Base-by-base conservation (phyloP, 1,284 basidiomycete genomes). In the Leccinum variabile region DNA sequence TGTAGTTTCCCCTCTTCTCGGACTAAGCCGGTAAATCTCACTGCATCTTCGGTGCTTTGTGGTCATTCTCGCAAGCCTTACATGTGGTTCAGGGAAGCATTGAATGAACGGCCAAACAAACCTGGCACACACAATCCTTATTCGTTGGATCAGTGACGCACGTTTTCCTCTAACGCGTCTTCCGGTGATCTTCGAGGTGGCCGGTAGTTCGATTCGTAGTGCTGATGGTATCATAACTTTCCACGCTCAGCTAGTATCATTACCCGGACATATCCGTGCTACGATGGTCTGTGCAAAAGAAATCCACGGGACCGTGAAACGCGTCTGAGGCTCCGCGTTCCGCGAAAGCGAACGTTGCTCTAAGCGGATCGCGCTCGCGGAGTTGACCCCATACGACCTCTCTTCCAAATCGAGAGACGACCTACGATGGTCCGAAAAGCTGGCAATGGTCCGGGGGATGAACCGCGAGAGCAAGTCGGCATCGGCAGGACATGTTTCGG, bases 361-460 rank as follows among this genome's bases (percentile, higher is more conserved):
- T 61, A 59, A 65, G 68, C 63, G 66, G 63, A 32, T 44, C 54
- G 54, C 46, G 66, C 69, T 72, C 72, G 72, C 72, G 72, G 72
- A 73, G 72, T 73, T 73, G 65, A 56, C 62, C 35, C 41, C 53
- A 25, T 46, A 39, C 54, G 18, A 13, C 44, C 22, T 56, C 22
- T 56, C 59, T 65, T 69, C 73, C 68, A 74, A 75, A 75, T 74
- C 60, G 70, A 72, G 72, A 66, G 70, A 44, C 44, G 46, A 56
- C 35, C 22, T 65, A 68, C 65, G 62, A 70, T 56, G 66, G 56
- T 44, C n/a, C 25, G 25, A 28, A 32, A 41, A 46, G 49, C 13
- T 7, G 33, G 59, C 35, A 18, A 59, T 61, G 28, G 37, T 30
- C 8, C 5, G 49, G 50, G 44, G 44, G 18, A 25, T 28, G 57